phyloP scores from a whole-genome alignment of 202 grass and related monocot genomes.

The Schoenoplectus tabernaemontani region DNA sequence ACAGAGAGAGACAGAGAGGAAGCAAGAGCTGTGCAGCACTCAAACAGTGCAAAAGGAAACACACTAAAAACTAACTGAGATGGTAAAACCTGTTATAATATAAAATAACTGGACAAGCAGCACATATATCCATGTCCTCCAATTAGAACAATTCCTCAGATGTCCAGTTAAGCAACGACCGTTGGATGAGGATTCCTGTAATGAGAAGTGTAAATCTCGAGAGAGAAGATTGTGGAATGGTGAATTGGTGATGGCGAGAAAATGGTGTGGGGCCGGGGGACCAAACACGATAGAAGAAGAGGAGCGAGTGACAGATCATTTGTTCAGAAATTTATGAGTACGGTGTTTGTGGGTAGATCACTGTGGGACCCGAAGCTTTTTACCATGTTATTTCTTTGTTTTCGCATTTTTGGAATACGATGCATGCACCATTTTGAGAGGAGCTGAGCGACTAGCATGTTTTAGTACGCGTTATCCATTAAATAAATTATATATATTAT shows the following conservation, averaged over 20 bases:
- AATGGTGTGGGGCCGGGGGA: background rate
- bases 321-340: background rate
- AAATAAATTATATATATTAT: too few relatives aligned
- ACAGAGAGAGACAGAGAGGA: background rate
- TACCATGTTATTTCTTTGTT: background rate
- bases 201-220: background rate
- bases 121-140: background rate
- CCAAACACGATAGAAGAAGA: conserved; percentile 1
- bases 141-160: background rate
- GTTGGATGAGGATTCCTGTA: background rate
- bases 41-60: background rate
- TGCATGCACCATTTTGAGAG: background rate
- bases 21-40: conserved; percentile 11
- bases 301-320: conserved; percentile 11
- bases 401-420: background rate
- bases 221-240: background rate
- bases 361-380: background rate
- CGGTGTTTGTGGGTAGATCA: conserved; percentile 1
- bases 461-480: too few relatives aligned
- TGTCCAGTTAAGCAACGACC: background rate
- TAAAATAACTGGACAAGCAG: background rate
- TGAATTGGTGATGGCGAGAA: background rate
- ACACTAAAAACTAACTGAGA: background rate
- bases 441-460: too few relatives aligned
- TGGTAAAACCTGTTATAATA: background rate